phyloP scores from a whole-genome alignment of 2,329 filamentous ascomycete genomes.

The Cytospora schulzeri region DNA sequence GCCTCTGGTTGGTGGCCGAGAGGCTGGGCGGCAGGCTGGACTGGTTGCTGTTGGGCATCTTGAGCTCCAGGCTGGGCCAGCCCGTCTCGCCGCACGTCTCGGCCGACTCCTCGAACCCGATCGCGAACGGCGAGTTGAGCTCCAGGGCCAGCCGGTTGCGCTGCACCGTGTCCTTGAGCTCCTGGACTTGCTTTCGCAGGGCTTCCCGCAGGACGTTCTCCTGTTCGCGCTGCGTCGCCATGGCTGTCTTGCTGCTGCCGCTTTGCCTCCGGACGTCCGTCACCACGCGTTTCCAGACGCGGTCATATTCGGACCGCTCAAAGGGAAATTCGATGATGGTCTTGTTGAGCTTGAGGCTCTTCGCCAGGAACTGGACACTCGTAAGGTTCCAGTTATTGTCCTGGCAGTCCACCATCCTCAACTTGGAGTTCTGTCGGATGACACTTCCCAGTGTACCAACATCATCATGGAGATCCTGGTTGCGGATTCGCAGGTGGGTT shows the following conservation, averaged over 20 bases:
- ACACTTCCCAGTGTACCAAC: constrained; percentile 53
- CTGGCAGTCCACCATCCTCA: constrained; percentile 57
- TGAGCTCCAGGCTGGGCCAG: constrained; percentile 34
- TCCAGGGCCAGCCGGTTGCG: constrained; percentile 35
- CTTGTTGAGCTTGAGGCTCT: constrained; percentile 45
- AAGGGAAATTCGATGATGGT: constrained; percentile 48
- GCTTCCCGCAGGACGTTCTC: constrained; percentile 29
- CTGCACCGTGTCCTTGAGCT: constrained; percentile 31
- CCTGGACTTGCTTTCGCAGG: constrained; percentile 28
- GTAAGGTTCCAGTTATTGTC: constrained; percentile 58
- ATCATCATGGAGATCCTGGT: constrained; percentile 57
- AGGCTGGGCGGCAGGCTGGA: constrained; percentile 25
- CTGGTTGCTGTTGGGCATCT: constrained; percentile 24
- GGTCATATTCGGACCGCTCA: constrained; percentile 32
- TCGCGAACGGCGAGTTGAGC: constrained; percentile 31
- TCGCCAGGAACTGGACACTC: constrained; percentile 50
- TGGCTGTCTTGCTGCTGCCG: constrained; percentile 25
- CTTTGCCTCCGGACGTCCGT: constrained; percentile 29
- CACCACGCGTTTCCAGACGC: constrained; percentile 31
- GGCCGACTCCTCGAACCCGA: constrained; percentile 34
- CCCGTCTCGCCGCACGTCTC: constrained; percentile 30
- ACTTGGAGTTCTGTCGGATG: constrained; percentile 50
- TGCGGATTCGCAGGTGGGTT: constrained; percentile 56
- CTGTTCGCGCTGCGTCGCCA: constrained; percentile 30
- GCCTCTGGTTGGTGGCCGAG: constrained; percentile 28